Conservation (phyloP, 2,329 filamentous ascomycete species). For the Sarocladium strictum region DNA sequence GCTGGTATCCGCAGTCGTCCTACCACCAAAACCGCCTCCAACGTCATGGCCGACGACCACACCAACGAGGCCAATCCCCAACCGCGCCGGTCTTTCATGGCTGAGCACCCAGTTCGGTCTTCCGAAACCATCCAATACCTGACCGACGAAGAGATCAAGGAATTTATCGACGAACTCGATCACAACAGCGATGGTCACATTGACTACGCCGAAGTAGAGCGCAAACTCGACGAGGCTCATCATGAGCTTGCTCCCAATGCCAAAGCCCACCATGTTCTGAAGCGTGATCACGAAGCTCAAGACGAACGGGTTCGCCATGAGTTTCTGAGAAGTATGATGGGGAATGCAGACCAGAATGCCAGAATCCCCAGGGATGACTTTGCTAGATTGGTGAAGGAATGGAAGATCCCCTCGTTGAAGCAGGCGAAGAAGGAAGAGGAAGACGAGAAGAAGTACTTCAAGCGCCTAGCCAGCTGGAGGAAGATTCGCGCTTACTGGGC, state of each 20-base stretch:
- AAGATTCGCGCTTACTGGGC: slow-evolving; percentile 47
- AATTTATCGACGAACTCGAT: slow-evolving; percentile 48
- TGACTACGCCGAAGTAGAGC: slow-evolving; percentile 45
- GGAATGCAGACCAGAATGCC: slow-evolving; percentile 25
- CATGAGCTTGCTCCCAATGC: slow-evolving; percentile 38
- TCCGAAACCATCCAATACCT: slow-evolving; percentile 26
- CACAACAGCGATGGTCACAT: slow-evolving; percentile 45
- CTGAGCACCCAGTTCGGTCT: slow-evolving; percentile 20
- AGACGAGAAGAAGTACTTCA: slow-evolving; percentile 36
- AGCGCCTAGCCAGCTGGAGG: slow-evolving; percentile 37
- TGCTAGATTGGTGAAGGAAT: slow-evolving; percentile 32
- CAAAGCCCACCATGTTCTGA: slow-evolving; percentile 36
- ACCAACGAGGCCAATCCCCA: slow-evolving; percentile 4
- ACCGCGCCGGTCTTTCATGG: slow-evolving; percentile 13
- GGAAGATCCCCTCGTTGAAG: slow-evolving; percentile 42
- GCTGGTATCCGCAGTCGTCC: too few species aligned
- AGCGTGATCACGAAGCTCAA: slow-evolving; percentile 23
- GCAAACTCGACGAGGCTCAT: slow-evolving; percentile 46
- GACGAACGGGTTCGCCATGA: slow-evolving; percentile 38
- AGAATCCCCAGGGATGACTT: slow-evolving; percentile 42
- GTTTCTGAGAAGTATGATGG: slow-evolving; percentile 46
- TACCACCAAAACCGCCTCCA: background rate
- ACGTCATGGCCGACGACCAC: background rate
- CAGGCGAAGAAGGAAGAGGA: slow-evolving; percentile 41
- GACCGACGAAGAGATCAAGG: slow-evolving; percentile 41